A percentile compares a stretch with the other conserved stretches of the same genome.
phyloP scores from a whole-genome alignment of 2,329 filamentous ascomycete genomes.

The Apiospora saccharicola region DNA sequence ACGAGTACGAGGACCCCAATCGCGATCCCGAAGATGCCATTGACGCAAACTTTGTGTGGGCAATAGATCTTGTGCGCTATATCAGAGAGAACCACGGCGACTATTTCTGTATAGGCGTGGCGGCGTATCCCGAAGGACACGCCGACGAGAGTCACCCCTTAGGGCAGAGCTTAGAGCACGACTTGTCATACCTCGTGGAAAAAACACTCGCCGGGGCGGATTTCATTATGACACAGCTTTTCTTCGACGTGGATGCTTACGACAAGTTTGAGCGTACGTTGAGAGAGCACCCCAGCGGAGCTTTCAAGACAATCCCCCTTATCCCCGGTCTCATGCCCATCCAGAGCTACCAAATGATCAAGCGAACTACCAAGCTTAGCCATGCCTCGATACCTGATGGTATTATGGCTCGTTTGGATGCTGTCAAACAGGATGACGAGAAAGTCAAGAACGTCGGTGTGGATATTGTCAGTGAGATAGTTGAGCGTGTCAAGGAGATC shows the following conservation, averaged over 20 bases:
- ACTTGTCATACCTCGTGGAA: slow-evolving; percentile 87
- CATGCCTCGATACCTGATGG: slow-evolving; percentile 81
- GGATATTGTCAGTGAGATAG: slow-evolving; percentile 83
- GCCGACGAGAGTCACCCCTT: slow-evolving; percentile 86
- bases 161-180: slow-evolving; percentile 74
- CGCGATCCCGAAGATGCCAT: slow-evolving; percentile 64
- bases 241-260: slow-evolving; percentile 90
- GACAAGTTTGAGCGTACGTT: slow-evolving; percentile 79
- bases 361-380: slow-evolving; percentile 91
- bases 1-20: slow-evolving; percentile 80
- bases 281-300: slow-evolving; percentile 81
- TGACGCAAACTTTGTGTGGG: slow-evolving; percentile 85
- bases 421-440: slow-evolving; percentile 80
- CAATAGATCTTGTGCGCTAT: slow-evolving; percentile 87
- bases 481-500: slow-evolving; percentile 76
- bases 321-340: slow-evolving; percentile 97
- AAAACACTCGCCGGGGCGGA: slow-evolving; percentile 93
- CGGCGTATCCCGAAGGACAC: slow-evolving; percentile 94
- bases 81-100: slow-evolving; percentile 87
- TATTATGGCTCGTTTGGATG: slow-evolving; percentile 74
- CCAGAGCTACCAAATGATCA: slow-evolving; percentile 95
- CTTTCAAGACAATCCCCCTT: slow-evolving; percentile 86
- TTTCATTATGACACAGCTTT: slow-evolving; percentile 98
- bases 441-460: slow-evolving; percentile 82
- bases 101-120: slow-evolving; percentile 96